Conservation (phyloP, 805 yeast species). For the Nakazawaea anatomiae region DNA sequence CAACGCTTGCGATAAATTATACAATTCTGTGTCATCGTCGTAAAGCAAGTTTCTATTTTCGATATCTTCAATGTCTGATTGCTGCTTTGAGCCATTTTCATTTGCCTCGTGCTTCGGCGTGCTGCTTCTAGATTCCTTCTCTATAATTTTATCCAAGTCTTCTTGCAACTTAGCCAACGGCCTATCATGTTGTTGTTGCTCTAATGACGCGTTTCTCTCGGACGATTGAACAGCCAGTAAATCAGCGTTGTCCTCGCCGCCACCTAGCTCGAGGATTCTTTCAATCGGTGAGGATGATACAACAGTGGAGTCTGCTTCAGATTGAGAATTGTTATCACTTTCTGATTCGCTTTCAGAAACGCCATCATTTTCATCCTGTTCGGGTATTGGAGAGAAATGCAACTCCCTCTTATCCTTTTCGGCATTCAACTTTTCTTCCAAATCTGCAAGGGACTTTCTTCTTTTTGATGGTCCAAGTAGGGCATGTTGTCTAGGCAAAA, state of each 20-base stretch:
- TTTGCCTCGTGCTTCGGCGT: conserved; percentile 14
- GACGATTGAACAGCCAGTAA: conserved; percentile 50
- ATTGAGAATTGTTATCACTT: neutral
- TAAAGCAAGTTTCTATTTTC: conserved; percentile 46
- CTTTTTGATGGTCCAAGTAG: conserved; percentile 58
- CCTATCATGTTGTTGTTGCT: conserved; percentile 74
- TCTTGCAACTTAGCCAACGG: conserved; percentile 82
- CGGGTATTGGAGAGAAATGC: neutral
- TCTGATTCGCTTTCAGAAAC: neutral
- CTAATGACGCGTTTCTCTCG: conserved; percentile 64
- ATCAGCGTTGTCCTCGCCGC: conserved; percentile 43
- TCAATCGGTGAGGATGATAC: conserved; percentile 39
- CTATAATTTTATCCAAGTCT: conserved; percentile 50
- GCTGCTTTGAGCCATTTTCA: neutral
- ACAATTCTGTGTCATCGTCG: conserved; percentile 80
- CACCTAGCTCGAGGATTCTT: conserved; percentile 40
- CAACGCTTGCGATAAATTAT: conserved; percentile 55
- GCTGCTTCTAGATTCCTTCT: conserved; percentile 19
- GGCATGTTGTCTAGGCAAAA: conserved; percentile 72
- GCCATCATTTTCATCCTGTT: conserved; percentile 12
- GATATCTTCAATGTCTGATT: conserved; percentile 8
- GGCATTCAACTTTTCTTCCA: conserved; percentile 40
- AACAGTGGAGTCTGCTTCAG: neutral
- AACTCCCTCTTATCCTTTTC: conserved; percentile 12
- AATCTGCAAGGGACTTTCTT: conserved; percentile 47